phyloP scores from a whole-genome alignment of 768 basidiomycete species.

The Auricularia cornea region DNA sequence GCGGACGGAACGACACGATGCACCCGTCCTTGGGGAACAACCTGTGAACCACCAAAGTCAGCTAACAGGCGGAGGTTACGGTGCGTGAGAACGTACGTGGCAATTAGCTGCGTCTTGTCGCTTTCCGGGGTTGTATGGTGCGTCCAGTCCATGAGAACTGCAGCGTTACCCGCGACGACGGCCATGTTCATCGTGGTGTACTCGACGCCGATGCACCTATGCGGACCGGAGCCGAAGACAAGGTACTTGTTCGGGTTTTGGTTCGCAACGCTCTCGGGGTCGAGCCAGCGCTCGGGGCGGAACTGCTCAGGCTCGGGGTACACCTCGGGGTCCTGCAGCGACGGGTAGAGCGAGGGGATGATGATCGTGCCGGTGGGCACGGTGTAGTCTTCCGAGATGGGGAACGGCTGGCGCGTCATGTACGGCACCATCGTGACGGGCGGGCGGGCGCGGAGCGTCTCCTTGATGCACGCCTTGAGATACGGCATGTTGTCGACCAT shows the following conservation, averaged over 20 bases:
- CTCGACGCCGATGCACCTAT: conserved; percentile 86
- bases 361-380: conserved; percentile 89
- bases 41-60: conserved; percentile 11
- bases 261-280: conserved; percentile 68
- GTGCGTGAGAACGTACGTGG: conserved; percentile 40
- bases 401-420: conserved; percentile 80
- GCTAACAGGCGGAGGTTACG: neutral
- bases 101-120: conserved; percentile 84
- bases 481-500: conserved; percentile 91
- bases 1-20: conserved; percentile 65
- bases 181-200: conserved; percentile 91
- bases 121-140: conserved; percentile 76
- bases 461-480: conserved; percentile 85
- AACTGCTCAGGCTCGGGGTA: conserved; percentile 83
- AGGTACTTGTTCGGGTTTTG: conserved; percentile 90
- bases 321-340: conserved; percentile 79
- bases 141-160: conserved; percentile 73
- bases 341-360: conserved; percentile 89
- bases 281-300: conserved; percentile 88
- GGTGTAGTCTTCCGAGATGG: conserved; percentile 84
- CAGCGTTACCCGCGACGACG: conserved; percentile 76
- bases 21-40: conserved; percentile 95
- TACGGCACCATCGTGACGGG: conserved; percentile 99
- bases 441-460: conserved; percentile 83
- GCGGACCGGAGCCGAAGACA: conserved; percentile 90